phyloP scores from a whole-genome alignment of 179 eudicot genomes.

The Carnegiea gigantea region DNA sequence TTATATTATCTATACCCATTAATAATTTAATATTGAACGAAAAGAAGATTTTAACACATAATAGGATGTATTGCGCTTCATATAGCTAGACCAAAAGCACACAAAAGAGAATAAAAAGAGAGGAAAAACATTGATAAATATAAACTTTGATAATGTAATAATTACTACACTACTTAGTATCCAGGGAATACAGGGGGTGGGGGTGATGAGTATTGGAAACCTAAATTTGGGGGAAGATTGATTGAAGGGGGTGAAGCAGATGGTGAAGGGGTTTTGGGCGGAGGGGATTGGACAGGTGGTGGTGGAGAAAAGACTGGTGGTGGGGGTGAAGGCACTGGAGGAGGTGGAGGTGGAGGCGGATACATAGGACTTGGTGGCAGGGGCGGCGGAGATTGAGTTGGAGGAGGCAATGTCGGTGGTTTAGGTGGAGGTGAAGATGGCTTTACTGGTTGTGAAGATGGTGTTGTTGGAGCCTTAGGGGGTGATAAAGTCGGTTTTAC shows the following conservation, averaged over 20 bases:
- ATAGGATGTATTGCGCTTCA: too few species aligned
- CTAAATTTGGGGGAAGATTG: not conserved
- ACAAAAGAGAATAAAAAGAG: not conserved
- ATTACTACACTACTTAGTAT: not conserved
- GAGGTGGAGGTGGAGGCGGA: constrained; percentile 18
- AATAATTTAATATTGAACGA: not conserved
- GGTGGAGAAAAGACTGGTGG: not conserved
- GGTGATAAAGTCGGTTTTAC: not conserved
- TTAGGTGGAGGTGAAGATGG: constrained; percentile 15
- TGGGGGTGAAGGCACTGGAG: not conserved
- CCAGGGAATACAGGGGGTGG: not conserved
- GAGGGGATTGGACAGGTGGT: not conserved
- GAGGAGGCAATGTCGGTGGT: constrained; percentile 5
- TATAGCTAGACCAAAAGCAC: not conserved
- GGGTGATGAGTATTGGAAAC: not conserved
- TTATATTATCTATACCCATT: too few species aligned
- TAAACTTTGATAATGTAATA: not conserved
- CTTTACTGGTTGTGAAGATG: not conserved
- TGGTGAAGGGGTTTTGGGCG: not conserved
- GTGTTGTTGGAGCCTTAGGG: not conserved
- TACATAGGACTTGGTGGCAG: constrained; percentile 5
- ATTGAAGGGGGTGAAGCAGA: not conserved
- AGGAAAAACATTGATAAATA: not conserved
- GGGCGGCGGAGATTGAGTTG: not conserved
- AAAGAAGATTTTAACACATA: not conserved